Percentiles rank a stretch among this genome's conserved stretches.
These are phyloP conservation scores for Cladosporium halotolerans DNA, from an alignment of 2,329 filamentous ascomycete genomes.

Conservation along the genomic window DNA sequence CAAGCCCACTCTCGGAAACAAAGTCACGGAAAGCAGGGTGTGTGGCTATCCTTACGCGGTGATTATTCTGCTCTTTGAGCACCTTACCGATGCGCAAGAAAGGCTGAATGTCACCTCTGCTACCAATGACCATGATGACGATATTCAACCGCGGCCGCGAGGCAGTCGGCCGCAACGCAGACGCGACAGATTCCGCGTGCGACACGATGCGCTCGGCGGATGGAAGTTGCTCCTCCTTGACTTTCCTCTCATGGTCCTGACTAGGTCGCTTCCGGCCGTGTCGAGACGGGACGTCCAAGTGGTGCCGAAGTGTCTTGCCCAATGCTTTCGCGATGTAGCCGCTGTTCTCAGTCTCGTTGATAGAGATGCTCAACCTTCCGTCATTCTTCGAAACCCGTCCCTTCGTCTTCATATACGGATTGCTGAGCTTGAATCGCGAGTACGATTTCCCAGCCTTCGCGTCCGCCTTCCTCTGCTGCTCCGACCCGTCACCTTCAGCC, in stretches of 20 bases:
- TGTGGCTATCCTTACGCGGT: constrained; percentile 71
- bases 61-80: constrained; percentile 63
- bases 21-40: constrained; percentile 73
- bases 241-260: not conserved
- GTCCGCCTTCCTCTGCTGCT: constrained; percentile 15
- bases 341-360: constrained; percentile 62
- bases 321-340: constrained; percentile 70
- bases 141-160: constrained; percentile 59
- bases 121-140: constrained; percentile 78
- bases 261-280: constrained; percentile 23
- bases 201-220: constrained; percentile 12
- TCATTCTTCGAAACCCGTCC: constrained; percentile 62
- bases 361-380: constrained; percentile 64
- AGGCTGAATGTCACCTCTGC: constrained; percentile 72
- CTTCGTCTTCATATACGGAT: constrained; percentile 59
- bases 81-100: constrained; percentile 70
- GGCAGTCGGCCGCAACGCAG: constrained; percentile 20
- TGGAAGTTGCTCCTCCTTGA: not conserved
- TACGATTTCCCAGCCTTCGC: constrained; percentile 30
- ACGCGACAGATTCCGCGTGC: constrained; percentile 22
- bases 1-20: constrained; percentile 63
- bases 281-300: constrained; percentile 35
- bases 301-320: constrained; percentile 56
- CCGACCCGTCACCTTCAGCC: constrained; percentile 5
- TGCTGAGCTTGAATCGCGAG: constrained; percentile 54